phyloP scores from a whole-genome alignment of 495 filamentous ascomycete species.

The Xylaria cubensis region DNA sequence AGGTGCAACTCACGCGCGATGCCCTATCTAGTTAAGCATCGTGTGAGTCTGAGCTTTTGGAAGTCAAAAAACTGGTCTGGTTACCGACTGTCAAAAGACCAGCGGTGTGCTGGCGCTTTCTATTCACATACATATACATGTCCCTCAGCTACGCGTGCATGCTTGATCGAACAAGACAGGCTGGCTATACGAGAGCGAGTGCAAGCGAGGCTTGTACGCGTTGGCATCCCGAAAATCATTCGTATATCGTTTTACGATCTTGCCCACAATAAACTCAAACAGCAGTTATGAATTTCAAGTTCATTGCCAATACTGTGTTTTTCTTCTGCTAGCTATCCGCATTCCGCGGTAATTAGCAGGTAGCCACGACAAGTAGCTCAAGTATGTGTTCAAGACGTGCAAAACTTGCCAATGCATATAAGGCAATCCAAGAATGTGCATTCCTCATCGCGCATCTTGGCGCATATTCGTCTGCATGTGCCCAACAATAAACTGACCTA shows the following conservation, averaged over 20 bases:
- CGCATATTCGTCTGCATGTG: slow-evolving; percentile 23
- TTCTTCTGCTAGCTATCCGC: not conserved
- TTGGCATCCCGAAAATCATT: not conserved
- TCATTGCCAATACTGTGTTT: not conserved
- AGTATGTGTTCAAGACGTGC: not conserved
- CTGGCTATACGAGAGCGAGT: no score
- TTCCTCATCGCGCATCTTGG: slow-evolving; percentile 15
- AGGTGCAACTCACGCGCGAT: not conserved
- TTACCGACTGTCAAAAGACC: not conserved
- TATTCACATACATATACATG: not conserved
- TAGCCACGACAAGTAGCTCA: no score
- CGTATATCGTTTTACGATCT: slow-evolving; percentile 7
- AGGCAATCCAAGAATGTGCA: not conserved
- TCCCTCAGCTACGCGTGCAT: no score
- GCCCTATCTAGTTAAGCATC: not conserved
- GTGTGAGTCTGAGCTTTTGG: not conserved
- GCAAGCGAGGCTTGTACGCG: not conserved
- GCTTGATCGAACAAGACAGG: no score
- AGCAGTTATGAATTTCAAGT: not conserved
- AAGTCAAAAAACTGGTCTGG: not conserved
- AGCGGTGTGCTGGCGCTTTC: not conserved
- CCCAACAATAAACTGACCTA: not conserved
- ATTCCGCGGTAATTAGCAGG: not conserved
- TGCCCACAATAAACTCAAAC: not conserved
- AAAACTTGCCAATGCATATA: slow-evolving; percentile 3